Evolutionary conservation across 805 yeast genomes (phyloP).

Genomic region (Monosporozyma unispora): DNA sequence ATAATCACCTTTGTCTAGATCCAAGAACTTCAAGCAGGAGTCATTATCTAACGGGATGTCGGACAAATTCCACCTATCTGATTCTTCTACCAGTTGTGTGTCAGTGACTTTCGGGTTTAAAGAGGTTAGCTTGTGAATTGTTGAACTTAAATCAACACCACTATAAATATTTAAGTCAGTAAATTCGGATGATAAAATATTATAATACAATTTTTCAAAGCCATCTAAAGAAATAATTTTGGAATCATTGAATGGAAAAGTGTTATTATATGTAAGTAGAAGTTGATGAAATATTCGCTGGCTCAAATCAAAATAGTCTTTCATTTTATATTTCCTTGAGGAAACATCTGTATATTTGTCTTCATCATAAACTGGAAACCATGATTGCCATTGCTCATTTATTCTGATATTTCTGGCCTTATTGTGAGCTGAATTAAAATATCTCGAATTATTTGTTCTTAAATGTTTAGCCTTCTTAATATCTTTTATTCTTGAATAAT

Average conservation of each 20-base stretch:
- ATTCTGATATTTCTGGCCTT: too few relatives aligned
- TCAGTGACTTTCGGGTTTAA: slow-evolving; percentile 18
- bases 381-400: not conserved
- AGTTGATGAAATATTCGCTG: slow-evolving; percentile 26
- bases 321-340: not conserved
- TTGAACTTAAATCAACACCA: slow-evolving; percentile 28
- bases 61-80: slow-evolving; percentile 49
- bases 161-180: slow-evolving; percentile 31
- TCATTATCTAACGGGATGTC: slow-evolving; percentile 43
- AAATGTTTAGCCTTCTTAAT: slow-evolving; percentile 43
- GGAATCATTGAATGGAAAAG: slow-evolving; percentile 14
- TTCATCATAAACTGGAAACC: not conserved
- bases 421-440: too few relatives aligned
- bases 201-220: slow-evolving; percentile 39
- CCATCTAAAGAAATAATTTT: slow-evolving; percentile 10
- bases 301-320: not conserved
- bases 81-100: slow-evolving; percentile 6
- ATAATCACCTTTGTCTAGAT: slow-evolving; percentile 36
- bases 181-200: slow-evolving; percentile 26
- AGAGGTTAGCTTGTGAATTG: slow-evolving; percentile 36
- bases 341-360: not conserved
- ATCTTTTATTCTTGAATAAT: slow-evolving; percentile 39
- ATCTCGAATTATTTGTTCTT: slow-evolving; percentile 1
- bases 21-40: slow-evolving; percentile 40
- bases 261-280: not conserved